Evolutionary conservation across 2,329 filamentous ascomycete species (phyloP).

Genomic region (Metarhizium guizhouense): DNA sequence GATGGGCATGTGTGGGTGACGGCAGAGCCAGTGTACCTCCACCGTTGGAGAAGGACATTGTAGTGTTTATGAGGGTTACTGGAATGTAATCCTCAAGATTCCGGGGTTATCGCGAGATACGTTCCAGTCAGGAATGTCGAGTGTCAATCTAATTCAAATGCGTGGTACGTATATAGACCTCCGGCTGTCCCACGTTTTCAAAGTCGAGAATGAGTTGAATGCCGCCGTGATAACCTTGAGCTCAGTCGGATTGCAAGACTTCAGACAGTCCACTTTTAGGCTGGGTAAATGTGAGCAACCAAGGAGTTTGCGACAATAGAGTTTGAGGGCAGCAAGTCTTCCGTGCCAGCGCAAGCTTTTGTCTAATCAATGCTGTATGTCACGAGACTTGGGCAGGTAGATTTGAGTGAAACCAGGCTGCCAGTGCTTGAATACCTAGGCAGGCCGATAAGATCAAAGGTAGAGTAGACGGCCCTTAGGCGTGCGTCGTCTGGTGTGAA

Average conservation of each 20-base stretch:
- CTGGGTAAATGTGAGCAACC: not conserved
- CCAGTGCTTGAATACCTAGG: too few relatives aligned
- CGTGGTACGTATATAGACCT: not conserved
- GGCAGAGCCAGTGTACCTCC: conserved; percentile 76
- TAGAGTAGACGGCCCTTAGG: not conserved
- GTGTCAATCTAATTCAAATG: conserved; percentile 10
- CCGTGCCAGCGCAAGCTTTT: too few relatives aligned
- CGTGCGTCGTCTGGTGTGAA: not conserved
- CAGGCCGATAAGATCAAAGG: not conserved
- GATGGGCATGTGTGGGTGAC: conserved; percentile 75
- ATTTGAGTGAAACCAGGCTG: too few relatives aligned
- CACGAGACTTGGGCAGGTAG: not conserved
- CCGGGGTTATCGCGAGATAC: conserved; percentile 14
- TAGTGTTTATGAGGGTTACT: conserved; percentile 23
- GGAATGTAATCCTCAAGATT: conserved; percentile 18
- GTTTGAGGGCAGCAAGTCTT: too few relatives aligned
- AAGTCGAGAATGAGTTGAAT: not conserved
- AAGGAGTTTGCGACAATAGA: not conserved
- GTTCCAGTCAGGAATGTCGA: conserved; percentile 19
- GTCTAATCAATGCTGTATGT: too few relatives aligned
- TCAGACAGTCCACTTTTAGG: not conserved
- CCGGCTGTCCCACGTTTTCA: not conserved
- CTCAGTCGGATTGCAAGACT: not conserved
- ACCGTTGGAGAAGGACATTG: conserved; percentile 48
- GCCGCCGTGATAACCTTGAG: not conserved